These are phyloP conservation scores for Globisporangium cystogenes DNA, from an alignment of 352 stramenopile species.

Conservation along the genomic window DNA sequence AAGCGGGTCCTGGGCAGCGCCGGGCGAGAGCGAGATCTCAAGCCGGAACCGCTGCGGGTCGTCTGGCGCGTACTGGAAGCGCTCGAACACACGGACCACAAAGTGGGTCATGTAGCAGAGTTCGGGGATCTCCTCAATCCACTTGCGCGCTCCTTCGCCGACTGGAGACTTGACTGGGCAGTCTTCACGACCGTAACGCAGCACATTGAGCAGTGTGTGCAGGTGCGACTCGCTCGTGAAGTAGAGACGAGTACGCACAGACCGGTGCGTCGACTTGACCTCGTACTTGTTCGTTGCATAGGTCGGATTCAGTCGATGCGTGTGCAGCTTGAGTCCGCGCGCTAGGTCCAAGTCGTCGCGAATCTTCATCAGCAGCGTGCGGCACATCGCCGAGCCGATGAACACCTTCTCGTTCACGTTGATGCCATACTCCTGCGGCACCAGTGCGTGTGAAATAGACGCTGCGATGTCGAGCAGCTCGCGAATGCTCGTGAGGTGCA, in stretches of 20 bases:
- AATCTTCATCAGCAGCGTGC: conserved; percentile 86
- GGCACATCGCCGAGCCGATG: conserved; percentile 85
- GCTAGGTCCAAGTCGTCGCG: conserved; percentile 83
- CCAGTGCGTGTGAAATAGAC: conserved; percentile 85
- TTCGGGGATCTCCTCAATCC: conserved; percentile 91
- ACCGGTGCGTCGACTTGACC: conserved; percentile 91
- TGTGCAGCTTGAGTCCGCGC: conserved; percentile 63
- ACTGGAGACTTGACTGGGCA: conserved; percentile 47
- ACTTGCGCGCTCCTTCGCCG: conserved; percentile 72
- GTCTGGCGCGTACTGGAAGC: conserved; percentile 52
- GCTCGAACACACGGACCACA: conserved; percentile 98
- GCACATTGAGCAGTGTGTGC: conserved; percentile 97
- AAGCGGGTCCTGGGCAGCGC: conserved; percentile 71
- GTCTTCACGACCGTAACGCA: conserved; percentile 86
- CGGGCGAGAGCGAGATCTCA: conserved; percentile 82
- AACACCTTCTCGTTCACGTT: conserved; percentile 83
- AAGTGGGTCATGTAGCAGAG: conserved; percentile 99
- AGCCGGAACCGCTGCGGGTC: conserved; percentile 79
- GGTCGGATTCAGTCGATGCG: conserved; percentile 74
- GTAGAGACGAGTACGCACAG: conserved; percentile 98
- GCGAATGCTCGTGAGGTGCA: conserved; percentile 90
- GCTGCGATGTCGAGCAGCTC: conserved; percentile 95
- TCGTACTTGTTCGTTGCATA: conserved; percentile 77
- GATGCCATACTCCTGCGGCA: conserved; percentile 89
- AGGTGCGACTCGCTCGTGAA: conserved; percentile 99